phyloP scores from a whole-genome alignment of 768 basidiomycete genomes.

The Termitomyces eurrhizus region DNA sequence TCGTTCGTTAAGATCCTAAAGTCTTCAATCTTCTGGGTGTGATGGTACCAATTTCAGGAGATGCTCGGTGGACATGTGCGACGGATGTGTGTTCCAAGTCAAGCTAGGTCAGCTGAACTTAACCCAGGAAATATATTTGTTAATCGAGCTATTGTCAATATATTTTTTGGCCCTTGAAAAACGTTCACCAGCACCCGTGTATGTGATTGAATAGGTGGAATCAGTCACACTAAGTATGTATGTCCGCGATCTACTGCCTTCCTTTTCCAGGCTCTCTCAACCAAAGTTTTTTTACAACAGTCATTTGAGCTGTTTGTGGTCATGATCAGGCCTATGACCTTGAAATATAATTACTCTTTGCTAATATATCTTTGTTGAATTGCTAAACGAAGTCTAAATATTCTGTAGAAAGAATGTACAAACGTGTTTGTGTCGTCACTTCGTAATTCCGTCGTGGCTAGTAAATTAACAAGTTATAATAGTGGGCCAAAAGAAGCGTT shows the following conservation, averaged over 20 bases:
- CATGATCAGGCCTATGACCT: too few species aligned
- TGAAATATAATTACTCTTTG: not conserved
- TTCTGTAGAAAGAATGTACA: not conserved
- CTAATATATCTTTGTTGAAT: not conserved
- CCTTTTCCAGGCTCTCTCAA: too few species aligned
- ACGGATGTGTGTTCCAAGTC: not conserved
- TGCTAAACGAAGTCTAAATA: not conserved
- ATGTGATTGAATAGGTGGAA: too few species aligned
- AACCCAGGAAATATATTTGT: not conserved
- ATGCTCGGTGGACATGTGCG: not conserved
- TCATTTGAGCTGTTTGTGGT: too few species aligned
- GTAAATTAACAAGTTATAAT: constrained; percentile 14
- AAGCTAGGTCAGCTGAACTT: constrained; percentile 2
- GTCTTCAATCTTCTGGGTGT: too few species aligned
- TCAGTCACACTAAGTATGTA: too few species aligned
- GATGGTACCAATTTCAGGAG: not conserved
- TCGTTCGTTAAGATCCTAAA: too few species aligned
- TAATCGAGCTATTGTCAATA: too few species aligned
- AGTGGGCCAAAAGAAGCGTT: not conserved
- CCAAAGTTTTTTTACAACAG: too few species aligned
- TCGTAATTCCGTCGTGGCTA: constrained; percentile 12
- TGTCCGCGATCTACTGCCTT: too few species aligned
- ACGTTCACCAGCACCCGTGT: too few species aligned
- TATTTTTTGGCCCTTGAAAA: too few species aligned
- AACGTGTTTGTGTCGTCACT: not conserved